Evolutionary conservation across 192 early-diverging fungal genomes (phyloP).

Genomic region (Coemansia sp.): DNA sequence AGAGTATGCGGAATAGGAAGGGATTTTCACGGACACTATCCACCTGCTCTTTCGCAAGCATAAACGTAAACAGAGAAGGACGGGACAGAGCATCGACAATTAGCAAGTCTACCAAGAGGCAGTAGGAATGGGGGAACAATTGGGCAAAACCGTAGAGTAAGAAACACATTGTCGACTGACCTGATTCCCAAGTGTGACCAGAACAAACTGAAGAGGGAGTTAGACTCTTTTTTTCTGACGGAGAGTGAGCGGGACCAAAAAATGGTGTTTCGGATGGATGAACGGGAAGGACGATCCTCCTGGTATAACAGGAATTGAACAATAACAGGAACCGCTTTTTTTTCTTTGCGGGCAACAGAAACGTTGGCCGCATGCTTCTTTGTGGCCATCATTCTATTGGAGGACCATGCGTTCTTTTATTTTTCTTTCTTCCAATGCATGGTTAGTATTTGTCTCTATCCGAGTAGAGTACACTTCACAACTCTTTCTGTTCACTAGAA

Average conservation of each 20-base stretch:
- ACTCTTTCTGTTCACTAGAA: not conserved
- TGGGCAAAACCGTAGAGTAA: slow-evolving; percentile 4
- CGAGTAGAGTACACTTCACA: not conserved
- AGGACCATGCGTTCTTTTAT: not conserved
- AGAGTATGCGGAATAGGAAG: not conserved
- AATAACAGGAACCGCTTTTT: not conserved
- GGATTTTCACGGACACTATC: not conserved
- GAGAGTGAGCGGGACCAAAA: not conserved
- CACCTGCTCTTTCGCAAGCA: no score
- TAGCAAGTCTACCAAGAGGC: not conserved
- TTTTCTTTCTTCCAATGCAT: not conserved
- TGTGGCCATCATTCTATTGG: slow-evolving; percentile 4
- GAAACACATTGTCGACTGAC: not conserved
- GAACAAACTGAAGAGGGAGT: not conserved
- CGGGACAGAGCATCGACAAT: not conserved
- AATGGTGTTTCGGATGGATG: not conserved
- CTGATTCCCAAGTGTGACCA: not conserved
- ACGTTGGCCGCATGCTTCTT: slow-evolving; percentile 1
- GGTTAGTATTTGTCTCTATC: not conserved
- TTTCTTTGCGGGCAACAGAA: slow-evolving; percentile 8
- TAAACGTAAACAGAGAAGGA: no score
- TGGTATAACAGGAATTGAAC: not conserved
- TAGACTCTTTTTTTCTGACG: not conserved
- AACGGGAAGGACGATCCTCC: not conserved
- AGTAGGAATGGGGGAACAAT: not conserved